Evolutionary conservation across 2,329 filamentous ascomycete genomes (phyloP).

Genomic region (Exophiala alcalophila): DNA sequence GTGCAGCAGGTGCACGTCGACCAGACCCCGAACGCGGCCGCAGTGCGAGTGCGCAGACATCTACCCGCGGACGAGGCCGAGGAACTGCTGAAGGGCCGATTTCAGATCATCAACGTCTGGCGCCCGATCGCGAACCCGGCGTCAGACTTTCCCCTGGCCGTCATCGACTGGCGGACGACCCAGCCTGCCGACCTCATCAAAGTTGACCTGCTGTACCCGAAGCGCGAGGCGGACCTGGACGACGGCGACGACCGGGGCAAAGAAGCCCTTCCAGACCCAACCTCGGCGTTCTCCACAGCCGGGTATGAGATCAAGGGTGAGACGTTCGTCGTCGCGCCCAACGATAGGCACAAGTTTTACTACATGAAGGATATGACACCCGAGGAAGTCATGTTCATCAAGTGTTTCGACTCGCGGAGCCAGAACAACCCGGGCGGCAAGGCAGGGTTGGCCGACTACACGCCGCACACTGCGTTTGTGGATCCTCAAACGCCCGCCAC

Average conservation of each 20-base stretch:
- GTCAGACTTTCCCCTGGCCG: conserved; percentile 65
- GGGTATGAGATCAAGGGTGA: conserved; percentile 64
- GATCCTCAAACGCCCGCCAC: conserved; percentile 54
- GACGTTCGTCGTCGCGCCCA: conserved; percentile 59
- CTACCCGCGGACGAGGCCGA: conserved; percentile 55
- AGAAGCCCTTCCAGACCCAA: conserved; percentile 54
- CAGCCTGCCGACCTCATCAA: conserved; percentile 56
- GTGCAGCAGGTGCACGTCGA: conserved; percentile 71
- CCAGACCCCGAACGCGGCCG: conserved; percentile 63
- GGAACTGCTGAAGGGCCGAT: conserved; percentile 55
- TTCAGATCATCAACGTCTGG: conserved; percentile 70
- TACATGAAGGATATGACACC: conserved; percentile 67
- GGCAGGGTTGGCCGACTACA: conserved; percentile 47
- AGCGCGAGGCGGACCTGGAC: conserved; percentile 48
- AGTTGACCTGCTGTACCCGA: conserved; percentile 62
- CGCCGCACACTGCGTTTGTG: conserved; percentile 55
- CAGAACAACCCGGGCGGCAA: conserved; percentile 35
- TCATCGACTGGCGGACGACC: conserved; percentile 64
- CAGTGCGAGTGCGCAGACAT: conserved; percentile 60
- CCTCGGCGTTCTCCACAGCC: conserved; percentile 48
- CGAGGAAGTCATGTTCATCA: conserved; percentile 53
- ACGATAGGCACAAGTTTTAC: conserved; percentile 58
- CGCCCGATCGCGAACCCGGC: conserved; percentile 63
- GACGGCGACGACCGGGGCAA: conserved; percentile 58
- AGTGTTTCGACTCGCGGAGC: conserved; percentile 55